Evolutionary conservation across 2,329 filamentous ascomycete species (phyloP).

Genomic region (Exophiala dermatitidis): DNA sequence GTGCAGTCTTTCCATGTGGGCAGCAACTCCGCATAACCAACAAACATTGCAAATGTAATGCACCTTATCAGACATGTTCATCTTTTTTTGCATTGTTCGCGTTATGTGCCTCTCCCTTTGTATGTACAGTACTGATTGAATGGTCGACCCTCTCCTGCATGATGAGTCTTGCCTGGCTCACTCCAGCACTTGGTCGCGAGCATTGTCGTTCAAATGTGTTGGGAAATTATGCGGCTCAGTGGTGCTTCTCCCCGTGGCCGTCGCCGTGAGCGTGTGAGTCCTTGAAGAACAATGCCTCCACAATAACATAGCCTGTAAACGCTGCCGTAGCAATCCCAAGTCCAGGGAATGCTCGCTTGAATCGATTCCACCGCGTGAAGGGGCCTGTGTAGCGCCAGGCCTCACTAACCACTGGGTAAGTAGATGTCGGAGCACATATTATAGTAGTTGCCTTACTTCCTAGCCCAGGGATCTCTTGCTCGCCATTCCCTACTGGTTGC

Average conservation of each 20-base stretch:
- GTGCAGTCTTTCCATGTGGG: not conserved
- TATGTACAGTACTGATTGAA: constrained; percentile 4
- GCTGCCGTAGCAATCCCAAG: constrained; percentile 87
- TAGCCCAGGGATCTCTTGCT: constrained; percentile 54
- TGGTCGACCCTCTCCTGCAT: constrained; percentile 5
- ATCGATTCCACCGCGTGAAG: constrained; percentile 83
- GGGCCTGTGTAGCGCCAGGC: constrained; percentile 87
- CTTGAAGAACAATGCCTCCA: constrained; percentile 79
- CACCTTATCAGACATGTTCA: not conserved
- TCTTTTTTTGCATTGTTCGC: not conserved
- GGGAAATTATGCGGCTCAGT: constrained; percentile 2
- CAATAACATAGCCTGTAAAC: constrained; percentile 81
- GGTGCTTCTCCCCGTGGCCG: constrained; percentile 40
- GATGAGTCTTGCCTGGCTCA: constrained; percentile 10
- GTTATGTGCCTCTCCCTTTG: not conserved
- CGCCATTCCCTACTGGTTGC: constrained; percentile 26
- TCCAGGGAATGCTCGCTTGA: constrained; percentile 79
- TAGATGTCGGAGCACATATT: not conserved
- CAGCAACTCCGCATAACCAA: not conserved
- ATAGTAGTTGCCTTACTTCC: constrained; percentile 44
- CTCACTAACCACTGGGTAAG: constrained; percentile 56
- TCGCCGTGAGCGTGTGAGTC: constrained; percentile 59
- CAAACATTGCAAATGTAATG: not conserved
- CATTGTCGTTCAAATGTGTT: constrained; percentile 1
- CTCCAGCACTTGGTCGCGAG: constrained; percentile 26